A percentile compares a stretch with the other conserved stretches of the same genome.
These are phyloP conservation scores for Acanthamoeba lenticulata DNA, from an alignment of 208 protist species.

Conservation along the genomic window DNA sequence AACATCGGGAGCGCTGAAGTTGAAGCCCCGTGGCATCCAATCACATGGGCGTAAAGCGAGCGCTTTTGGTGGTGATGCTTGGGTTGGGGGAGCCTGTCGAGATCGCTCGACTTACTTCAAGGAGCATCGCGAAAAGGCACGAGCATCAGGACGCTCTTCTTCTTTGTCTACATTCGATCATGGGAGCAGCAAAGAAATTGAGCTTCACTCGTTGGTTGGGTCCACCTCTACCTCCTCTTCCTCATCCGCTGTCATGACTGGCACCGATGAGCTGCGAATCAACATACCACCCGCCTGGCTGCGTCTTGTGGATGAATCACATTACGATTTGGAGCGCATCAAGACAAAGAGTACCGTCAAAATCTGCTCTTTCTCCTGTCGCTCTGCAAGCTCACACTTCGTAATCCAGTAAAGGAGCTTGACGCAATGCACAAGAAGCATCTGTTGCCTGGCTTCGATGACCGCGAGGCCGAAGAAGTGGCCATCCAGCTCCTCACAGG, in stretches of 20 bases:
- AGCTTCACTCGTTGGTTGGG: neutral
- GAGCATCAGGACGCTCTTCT: neutral
- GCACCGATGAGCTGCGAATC: constrained; percentile 4
- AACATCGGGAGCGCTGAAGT: neutral
- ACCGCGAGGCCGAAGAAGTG: constrained; percentile 66
- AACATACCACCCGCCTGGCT: constrained; percentile 9
- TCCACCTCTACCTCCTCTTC: neutral
- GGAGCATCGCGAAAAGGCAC: constrained; percentile 21
- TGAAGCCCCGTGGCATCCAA: too few relatives aligned
- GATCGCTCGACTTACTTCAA: constrained; percentile 11
- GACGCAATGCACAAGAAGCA: constrained; percentile 69
- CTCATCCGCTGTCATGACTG: neutral
- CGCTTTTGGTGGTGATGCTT: neutral
- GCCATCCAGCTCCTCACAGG: constrained; percentile 36
- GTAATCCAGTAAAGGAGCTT: constrained; percentile 53
- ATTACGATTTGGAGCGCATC: constrained; percentile 39
- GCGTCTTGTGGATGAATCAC: neutral
- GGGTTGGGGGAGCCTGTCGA: neutral
- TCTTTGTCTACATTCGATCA: neutral
- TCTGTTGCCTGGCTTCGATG: constrained; percentile 69
- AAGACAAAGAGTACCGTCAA: constrained; percentile 2
- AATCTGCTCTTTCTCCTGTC: neutral
- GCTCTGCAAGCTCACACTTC: too few relatives aligned
- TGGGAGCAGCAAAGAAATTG: neutral
- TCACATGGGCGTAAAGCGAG: neutral